Conservation (phyloP, 352 stramenopile genomes). For the Globisporangium uncinulatum region DNA sequence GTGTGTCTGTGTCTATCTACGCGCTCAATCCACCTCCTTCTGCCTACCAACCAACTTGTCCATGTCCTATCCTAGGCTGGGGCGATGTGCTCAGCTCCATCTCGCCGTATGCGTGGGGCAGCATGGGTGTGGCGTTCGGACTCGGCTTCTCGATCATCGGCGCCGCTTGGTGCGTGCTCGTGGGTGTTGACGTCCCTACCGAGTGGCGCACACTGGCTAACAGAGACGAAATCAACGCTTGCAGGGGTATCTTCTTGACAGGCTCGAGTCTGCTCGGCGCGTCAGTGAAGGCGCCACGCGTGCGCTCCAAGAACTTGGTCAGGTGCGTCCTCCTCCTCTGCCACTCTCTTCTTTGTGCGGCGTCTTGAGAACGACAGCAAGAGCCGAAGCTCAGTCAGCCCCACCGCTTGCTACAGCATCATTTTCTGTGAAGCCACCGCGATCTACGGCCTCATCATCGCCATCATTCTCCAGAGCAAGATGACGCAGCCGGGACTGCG, state of each 20-base stretch:
- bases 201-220: not conserved
- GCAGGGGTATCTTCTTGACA: slow-evolving; percentile 89
- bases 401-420: slow-evolving; percentile 61
- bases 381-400: too few relatives aligned
- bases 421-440: slow-evolving; percentile 99
- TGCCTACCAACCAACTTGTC: not conserved
- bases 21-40: not conserved
- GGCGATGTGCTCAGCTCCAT: slow-evolving; percentile 97
- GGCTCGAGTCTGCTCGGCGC: slow-evolving; percentile 96
- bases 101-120: slow-evolving; percentile 97
- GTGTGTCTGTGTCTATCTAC: not conserved
- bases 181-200: not conserved
- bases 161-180: slow-evolving; percentile 84
- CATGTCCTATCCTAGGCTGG: slow-evolving; percentile 54
- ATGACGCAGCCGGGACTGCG: slow-evolving; percentile 76
- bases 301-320: slow-evolving; percentile 99
- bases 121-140: slow-evolving; percentile 96
- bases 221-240: not conserved
- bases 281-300: slow-evolving; percentile 97
- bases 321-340: slow-evolving; percentile 23
- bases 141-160: slow-evolving; percentile 96
- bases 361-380: too few relatives aligned
- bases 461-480: slow-evolving; percentile 99
- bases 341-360: too few relatives aligned
- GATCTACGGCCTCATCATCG: slow-evolving; percentile 99